A percentile compares a stretch with the other conserved stretches of the same genome.
Evolutionary conservation across 805 yeast species (phyloP).

Genomic region (Debaryomyces prosopidis): DNA sequence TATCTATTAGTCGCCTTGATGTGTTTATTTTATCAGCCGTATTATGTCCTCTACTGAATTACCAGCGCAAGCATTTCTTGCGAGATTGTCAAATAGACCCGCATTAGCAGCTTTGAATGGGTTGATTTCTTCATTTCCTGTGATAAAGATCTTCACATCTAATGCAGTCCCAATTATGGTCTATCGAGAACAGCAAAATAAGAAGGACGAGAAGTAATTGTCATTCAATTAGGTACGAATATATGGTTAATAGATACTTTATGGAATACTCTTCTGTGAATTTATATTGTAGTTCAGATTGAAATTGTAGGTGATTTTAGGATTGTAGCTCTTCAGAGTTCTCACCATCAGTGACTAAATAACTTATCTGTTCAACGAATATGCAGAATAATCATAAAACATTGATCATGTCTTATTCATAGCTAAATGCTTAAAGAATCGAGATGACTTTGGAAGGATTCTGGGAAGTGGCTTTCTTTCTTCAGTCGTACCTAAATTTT

Average conservation of each 20-base stretch:
- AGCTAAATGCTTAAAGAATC: slow-evolving; percentile 2
- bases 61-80: slow-evolving; percentile 50
- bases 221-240: neutral
- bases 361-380: too few relatives aligned
- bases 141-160: slow-evolving; percentile 56
- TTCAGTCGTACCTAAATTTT: neutral
- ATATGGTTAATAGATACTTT: neutral
- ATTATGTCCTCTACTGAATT: slow-evolving; percentile 14
- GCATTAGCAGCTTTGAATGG: slow-evolving; percentile 62
- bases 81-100: slow-evolving; percentile 51
- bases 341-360: too few relatives aligned
- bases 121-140: slow-evolving; percentile 57
- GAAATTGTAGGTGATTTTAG: neutral
- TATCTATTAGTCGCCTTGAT: neutral
- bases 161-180: slow-evolving; percentile 61
- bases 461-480: neutral
- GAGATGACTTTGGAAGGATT: slow-evolving; percentile 7
- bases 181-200: slow-evolving; percentile 36
- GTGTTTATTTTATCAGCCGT: neutral
- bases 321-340: too few relatives aligned
- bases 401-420: neutral
- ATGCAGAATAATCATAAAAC: too few relatives aligned
- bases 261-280: too few relatives aligned
- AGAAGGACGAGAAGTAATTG: neutral
- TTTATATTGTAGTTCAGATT: too few relatives aligned